Conservation (phyloP, 1,139 yeast genomes). For the Geotrichum klebahnii region DNA sequence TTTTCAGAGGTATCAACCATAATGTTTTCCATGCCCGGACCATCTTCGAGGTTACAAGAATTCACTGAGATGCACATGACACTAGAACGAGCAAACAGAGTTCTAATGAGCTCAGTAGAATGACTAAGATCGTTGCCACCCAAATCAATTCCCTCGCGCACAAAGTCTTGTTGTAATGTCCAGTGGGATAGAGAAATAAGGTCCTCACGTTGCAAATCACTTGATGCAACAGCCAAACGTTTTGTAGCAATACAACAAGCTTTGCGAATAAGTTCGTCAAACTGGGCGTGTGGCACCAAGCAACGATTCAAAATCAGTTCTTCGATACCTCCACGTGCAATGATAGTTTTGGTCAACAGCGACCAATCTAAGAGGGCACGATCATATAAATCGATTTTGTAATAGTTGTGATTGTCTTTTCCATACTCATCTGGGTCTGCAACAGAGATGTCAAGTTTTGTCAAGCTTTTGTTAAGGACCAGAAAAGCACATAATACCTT, state of each 20-base stretch:
- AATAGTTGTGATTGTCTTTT: constrained; percentile 19
- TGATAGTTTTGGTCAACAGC: constrained; percentile 57
- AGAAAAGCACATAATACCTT: constrained; percentile 66
- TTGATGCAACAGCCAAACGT: constrained; percentile 73
- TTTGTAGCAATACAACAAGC: constrained; percentile 57
- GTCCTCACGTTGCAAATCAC: constrained; percentile 57
- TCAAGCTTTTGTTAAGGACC: constrained; percentile 52
- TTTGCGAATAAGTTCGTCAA: constrained; percentile 48
- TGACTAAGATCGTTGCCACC: constrained; percentile 46
- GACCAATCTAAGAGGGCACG: constrained; percentile 77
- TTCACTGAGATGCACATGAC: constrained; percentile 65
- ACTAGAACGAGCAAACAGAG: constrained; percentile 23
- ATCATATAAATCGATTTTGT: constrained; percentile 35
- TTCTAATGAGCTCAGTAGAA: constrained; percentile 23
- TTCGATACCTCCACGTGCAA: constrained; percentile 66
- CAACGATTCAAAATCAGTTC: constrained; percentile 83
- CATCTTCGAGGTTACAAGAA: constrained; percentile 55
- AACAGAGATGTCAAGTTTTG: constrained; percentile 52
- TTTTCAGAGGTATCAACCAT: constrained; percentile 49
- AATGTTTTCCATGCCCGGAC: constrained; percentile 53
- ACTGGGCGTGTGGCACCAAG: constrained; percentile 49
- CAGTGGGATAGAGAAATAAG: constrained; percentile 56
- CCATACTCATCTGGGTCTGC: constrained; percentile 15
- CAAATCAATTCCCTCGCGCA: constrained; percentile 75
- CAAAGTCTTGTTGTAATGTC: constrained; percentile 51